These are phyloP conservation scores for Tulasnella sp. DNA, from an alignment of 768 basidiomycete species.

Conservation along the genomic window DNA sequence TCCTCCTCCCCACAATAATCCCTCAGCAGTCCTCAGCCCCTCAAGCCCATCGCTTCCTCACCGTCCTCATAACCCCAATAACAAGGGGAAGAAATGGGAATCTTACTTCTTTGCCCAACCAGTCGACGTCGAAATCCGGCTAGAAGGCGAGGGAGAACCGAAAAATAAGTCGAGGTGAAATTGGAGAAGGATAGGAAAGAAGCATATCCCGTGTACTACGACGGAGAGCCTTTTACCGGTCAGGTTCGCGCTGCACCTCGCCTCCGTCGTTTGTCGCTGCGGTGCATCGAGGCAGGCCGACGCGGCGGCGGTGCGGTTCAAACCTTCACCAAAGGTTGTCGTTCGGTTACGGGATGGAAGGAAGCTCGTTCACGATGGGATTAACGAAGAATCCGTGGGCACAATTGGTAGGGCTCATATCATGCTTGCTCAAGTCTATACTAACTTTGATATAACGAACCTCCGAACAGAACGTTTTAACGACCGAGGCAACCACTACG, in stretches of 20 bases:
- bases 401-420: slow-evolving; percentile 68
- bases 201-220: slow-evolving; percentile 89
- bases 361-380: slow-evolving; percentile 92
- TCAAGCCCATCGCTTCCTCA: background rate
- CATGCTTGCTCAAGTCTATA: too few relatives aligned
- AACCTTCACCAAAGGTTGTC: slow-evolving; percentile 60
- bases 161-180: slow-evolving; percentile 80
- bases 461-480: too few relatives aligned
- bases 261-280: background rate
- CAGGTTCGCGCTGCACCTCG: slow-evolving; percentile 58
- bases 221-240: slow-evolving; percentile 89
- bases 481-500: too few relatives aligned
- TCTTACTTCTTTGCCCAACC: slow-evolving; percentile 90
- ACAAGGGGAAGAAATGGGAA: background rate
- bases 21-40: too few relatives aligned
- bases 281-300: background rate
- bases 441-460: too few relatives aligned
- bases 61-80: background rate
- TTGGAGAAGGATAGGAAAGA: slow-evolving; percentile 81
- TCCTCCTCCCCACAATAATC: too few relatives aligned
- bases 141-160: slow-evolving; percentile 85
- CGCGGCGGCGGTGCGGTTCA: background rate
- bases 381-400: slow-evolving; percentile 96
- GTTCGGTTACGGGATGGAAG: slow-evolving; percentile 94
- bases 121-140: slow-evolving; percentile 87